Evolutionary conservation across 1,284 basidiomycete genomes (phyloP).

Genomic region (Coniferiporia sulphurascens): DNA sequence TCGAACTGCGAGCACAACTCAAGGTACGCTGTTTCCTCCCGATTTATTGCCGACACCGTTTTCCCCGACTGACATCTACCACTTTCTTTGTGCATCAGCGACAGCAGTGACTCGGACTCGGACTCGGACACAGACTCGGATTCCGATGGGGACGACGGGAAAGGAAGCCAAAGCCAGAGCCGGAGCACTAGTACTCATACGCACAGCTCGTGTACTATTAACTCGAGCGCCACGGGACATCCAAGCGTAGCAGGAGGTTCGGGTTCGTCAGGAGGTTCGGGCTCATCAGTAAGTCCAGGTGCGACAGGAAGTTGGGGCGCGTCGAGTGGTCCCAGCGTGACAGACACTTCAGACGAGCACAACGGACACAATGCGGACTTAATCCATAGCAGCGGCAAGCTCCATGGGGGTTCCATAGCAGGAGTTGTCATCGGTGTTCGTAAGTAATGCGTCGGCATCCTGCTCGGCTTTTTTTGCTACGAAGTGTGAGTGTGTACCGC

Average conservation of each 20-base stretch:
- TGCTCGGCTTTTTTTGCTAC: neutral
- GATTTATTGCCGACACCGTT: neutral
- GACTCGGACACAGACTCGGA: neutral
- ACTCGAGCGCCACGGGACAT: neutral
- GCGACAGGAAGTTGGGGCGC: too few species aligned
- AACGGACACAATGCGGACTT: slow-evolving; percentile 1
- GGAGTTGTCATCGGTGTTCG: slow-evolving; percentile 13
- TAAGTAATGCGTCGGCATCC: neutral
- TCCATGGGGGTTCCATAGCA: slow-evolving; percentile 13
- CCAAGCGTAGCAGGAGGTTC: too few species aligned
- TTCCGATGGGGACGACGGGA: neutral
- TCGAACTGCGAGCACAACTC: neutral
- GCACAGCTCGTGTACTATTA: neutral
- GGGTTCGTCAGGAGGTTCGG: too few species aligned
- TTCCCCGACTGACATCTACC: too few species aligned
- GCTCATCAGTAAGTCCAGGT: too few species aligned
- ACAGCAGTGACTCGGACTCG: slow-evolving; percentile 4
- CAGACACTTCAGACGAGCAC: neutral
- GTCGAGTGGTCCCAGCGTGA: neutral
- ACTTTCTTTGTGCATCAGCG: neutral
- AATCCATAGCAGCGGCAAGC: neutral
- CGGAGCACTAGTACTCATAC: neutral
- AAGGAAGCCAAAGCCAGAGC: neutral
- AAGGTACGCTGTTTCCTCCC: neutral
- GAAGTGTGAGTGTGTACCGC: neutral